Conservation (phyloP, 768 basidiomycete species). For the Suillus hirtellus region DNA sequence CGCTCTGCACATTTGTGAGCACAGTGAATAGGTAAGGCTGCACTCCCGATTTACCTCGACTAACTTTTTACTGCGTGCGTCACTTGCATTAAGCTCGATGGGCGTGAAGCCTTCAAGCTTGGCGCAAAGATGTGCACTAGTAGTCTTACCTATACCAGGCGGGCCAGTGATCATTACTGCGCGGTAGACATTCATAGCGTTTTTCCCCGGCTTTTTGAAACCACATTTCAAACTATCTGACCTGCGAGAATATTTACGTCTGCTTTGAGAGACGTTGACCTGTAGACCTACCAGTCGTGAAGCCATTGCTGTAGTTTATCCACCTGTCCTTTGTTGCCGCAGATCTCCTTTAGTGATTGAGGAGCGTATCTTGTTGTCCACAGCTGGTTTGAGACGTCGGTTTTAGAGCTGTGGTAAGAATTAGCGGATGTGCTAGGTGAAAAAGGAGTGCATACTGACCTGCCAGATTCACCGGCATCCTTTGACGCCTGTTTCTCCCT, state of each 20-base stretch:
- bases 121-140: slow-evolving; percentile 90
- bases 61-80: slow-evolving; percentile 93
- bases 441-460: slow-evolving; percentile 15
- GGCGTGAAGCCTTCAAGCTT: slow-evolving; percentile 89
- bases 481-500: slow-evolving; percentile 59
- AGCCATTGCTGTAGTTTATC: slow-evolving; percentile 91
- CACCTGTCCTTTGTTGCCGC: slow-evolving; percentile 91
- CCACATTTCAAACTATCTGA: slow-evolving; percentile 63
- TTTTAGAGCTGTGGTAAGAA: slow-evolving; percentile 27
- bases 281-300: slow-evolving; percentile 72
- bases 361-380: slow-evolving; percentile 98
- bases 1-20: slow-evolving; percentile 49
- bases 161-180: slow-evolving; percentile 91
- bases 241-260: slow-evolving; percentile 45
- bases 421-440: neutral
- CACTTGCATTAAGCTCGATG: slow-evolving; percentile 96
- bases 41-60: slow-evolving; percentile 67
- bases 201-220: slow-evolving; percentile 96
- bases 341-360: slow-evolving; percentile 81
- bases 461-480: slow-evolving; percentile 20
- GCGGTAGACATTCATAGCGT: slow-evolving; percentile 81
- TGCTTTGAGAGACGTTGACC: neutral
- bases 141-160: slow-evolving; percentile 98
- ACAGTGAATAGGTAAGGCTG: neutral
- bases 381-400: slow-evolving; percentile 62